Evolutionary conservation across 345 rosid genomes (phyloP).

Genomic region (Nephelium lappaceum): DNA sequence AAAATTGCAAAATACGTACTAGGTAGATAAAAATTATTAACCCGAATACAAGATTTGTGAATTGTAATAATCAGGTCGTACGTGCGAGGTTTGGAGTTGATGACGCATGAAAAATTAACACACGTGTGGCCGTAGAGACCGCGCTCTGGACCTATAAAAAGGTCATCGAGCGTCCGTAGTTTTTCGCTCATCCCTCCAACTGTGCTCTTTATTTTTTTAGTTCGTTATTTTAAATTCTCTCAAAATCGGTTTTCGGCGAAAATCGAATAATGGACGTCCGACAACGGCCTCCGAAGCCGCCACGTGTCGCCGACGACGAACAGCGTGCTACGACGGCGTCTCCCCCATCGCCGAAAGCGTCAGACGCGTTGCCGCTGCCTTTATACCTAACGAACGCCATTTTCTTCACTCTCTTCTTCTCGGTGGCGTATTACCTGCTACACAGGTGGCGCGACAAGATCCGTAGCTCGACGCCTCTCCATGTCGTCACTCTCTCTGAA

Average conservation of each 20-base stretch:
- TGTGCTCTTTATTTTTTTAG: no score
- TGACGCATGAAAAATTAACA: background rate
- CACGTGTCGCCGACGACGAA: slow-evolving; percentile 3
- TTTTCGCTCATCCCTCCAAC: slow-evolving; percentile 16
- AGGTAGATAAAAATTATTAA: no score
- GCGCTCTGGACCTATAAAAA: slow-evolving; percentile 27
- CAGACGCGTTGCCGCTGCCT: slow-evolving; percentile 86
- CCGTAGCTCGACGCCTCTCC: slow-evolving; percentile 85
- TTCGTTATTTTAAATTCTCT: background rate
- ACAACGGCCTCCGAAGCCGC: slow-evolving; percentile 45
- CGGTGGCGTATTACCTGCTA: slow-evolving; percentile 82
- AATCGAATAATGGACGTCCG: slow-evolving; percentile 49
- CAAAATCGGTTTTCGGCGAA: slow-evolving; percentile 7
- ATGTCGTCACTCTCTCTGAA: slow-evolving; percentile 73
- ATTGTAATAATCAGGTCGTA: background rate
- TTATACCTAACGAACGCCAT: slow-evolving; percentile 74
- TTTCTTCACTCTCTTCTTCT: slow-evolving; percentile 90
- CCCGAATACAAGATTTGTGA: no score
- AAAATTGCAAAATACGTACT: no score
- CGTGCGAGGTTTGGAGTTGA: background rate
- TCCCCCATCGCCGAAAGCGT: slow-evolving; percentile 44
- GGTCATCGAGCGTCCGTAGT: background rate
- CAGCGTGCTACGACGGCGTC: slow-evolving; percentile 23
- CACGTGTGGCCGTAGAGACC: slow-evolving; percentile 4
- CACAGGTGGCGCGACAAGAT: slow-evolving; percentile 96